phyloP scores from a whole-genome alignment of 176 grass and related monocot species.

The Chloris gayana region DNA sequence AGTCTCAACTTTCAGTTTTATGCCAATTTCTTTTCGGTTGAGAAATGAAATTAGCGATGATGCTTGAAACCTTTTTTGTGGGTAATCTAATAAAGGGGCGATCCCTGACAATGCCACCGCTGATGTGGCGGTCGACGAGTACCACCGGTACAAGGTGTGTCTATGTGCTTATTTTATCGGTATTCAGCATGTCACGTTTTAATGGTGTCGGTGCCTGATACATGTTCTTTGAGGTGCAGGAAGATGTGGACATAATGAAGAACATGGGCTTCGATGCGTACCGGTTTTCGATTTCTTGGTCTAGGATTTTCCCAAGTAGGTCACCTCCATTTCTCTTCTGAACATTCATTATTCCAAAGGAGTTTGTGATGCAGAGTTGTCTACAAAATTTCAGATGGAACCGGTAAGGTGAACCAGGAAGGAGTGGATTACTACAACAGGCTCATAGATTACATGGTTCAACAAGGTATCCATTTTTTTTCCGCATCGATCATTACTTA shows the following conservation, averaged over 20 bases:
- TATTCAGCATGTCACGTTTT: neutral
- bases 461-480: slow-evolving; percentile 57
- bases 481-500: too few relatives aligned
- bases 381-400: slow-evolving; percentile 59
- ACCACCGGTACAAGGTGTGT: slow-evolving; percentile 74
- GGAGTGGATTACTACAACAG: slow-evolving; percentile 92
- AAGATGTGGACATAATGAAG: slow-evolving; percentile 88
- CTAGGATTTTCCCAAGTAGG: slow-evolving; percentile 77
- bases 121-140: slow-evolving; percentile 75
- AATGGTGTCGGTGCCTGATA: neutral
- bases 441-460: slow-evolving; percentile 79
- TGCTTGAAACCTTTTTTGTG: slow-evolving; percentile 1
- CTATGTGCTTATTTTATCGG: neutral
- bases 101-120: slow-evolving; percentile 78
- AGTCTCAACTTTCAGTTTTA: too few relatives aligned
- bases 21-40: neutral
- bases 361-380: slow-evolving; percentile 29
- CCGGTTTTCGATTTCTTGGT: slow-evolving; percentile 80
- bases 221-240: slow-evolving; percentile 35
- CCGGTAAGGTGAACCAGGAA: slow-evolving; percentile 69
- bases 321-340: neutral
- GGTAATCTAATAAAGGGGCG: slow-evolving; percentile 44
- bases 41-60: neutral
- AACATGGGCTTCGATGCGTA: slow-evolving; percentile 75
- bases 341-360: neutral